These are phyloP conservation scores for Coemansia sp. DNA, from an alignment of 192 early-diverging fungal species.

Conservation along the genomic window DNA sequence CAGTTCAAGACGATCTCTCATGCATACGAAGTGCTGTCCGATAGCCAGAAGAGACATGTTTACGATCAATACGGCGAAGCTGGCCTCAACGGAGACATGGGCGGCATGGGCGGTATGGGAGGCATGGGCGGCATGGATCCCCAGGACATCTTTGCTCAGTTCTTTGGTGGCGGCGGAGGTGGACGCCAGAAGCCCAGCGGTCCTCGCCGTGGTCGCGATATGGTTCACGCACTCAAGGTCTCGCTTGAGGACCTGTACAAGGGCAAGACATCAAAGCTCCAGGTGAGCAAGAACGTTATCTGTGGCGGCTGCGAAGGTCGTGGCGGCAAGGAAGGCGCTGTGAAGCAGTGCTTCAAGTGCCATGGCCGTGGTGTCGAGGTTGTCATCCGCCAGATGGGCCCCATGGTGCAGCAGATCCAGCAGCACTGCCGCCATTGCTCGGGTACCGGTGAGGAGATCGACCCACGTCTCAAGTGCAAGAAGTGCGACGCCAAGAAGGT, in stretches of 20 bases:
- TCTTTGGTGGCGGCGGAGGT: slow-evolving; percentile 91
- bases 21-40: slow-evolving; percentile 96
- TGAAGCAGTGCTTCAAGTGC: slow-evolving; percentile 82
- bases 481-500: slow-evolving; percentile 91
- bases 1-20: slow-evolving; percentile 99
- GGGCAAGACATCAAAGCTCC: slow-evolving; percentile 93
- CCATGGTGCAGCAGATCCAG: slow-evolving; percentile 99
- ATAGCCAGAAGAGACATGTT: slow-evolving; percentile 81
- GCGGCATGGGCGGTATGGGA: slow-evolving; percentile 58
- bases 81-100: slow-evolving; percentile 78
- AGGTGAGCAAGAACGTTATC: slow-evolving; percentile 91
- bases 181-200: slow-evolving; percentile 67
- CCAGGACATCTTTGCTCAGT: slow-evolving; percentile 89
- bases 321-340: slow-evolving; percentile 95
- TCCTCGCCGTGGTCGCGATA: slow-evolving; percentile 96
- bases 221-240: slow-evolving; percentile 77
- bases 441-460: slow-evolving; percentile 91
- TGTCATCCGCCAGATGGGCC: slow-evolving; percentile 93
- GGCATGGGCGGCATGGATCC: slow-evolving; percentile 74
- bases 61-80: slow-evolving; percentile 95
- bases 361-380: slow-evolving; percentile 90
- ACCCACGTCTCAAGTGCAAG: slow-evolving; percentile 89
- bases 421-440: slow-evolving; percentile 91
- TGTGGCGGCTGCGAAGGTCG: slow-evolving; percentile 91
- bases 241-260: slow-evolving; percentile 94